Evolutionary conservation across 441 rosid genomes (phyloP), one percentile per base, ranked within the genome.

Genomic region (Melastoma candidum): DNA sequence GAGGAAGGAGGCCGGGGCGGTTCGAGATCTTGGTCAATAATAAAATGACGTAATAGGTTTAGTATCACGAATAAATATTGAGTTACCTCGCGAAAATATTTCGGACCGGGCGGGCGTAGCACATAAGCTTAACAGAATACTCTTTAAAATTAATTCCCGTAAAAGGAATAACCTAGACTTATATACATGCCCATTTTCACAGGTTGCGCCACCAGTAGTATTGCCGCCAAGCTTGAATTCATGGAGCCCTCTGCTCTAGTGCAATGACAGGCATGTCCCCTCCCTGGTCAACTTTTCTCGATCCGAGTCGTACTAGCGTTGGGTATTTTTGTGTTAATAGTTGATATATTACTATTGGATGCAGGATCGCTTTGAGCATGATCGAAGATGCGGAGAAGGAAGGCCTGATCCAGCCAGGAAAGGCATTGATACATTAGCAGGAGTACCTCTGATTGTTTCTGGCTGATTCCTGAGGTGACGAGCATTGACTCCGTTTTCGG

Each of bases 211-310:
- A 1, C 22, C 22, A 17, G 22, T 17, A 17, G 67, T n/a, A 65
- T 79, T 57, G 85, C 83, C 49, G 89, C 80, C 54, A 79, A 82
- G 77, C 65, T 79, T 27, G 85, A 82, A 69, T 58, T 58, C 68
- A 75, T 82, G 85, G 83, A 79, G 32, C 89, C 85, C 22, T 17
- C 4, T 82, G 85, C 69, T 82, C 83, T 7, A 82, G 89, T 50
- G 83, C 75, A 82, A 82, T 58, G 89, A 82, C 57, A 79, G 85
- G 85, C 77, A 67, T 7, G 14, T 11, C 41, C 53, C 13, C 22
- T n/a, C 58, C 14, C 58, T 25, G 36, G 14, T 41, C 3, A 25
- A 47, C 22, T 17, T 17, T 17, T 17, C 22, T 17, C 26, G 29
- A 22, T 1, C 12, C 39, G 9, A 41, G 46, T 14, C 12, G 22